Evolutionary conservation across 257 asterid species (phyloP).

Genomic region (Thymus mandschuricus): DNA sequence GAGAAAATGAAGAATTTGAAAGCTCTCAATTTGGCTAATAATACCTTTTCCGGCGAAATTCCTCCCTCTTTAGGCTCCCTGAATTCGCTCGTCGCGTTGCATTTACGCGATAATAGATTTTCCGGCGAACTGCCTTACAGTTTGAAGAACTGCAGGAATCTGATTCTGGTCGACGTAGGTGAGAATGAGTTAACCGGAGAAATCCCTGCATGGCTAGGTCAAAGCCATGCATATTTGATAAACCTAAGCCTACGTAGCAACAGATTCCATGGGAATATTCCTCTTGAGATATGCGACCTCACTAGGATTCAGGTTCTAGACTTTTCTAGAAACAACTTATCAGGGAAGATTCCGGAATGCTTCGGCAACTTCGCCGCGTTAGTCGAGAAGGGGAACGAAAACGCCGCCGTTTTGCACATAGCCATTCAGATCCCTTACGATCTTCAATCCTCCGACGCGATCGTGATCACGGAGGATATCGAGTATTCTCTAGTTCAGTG

Average conservation of each 20-base stretch:
- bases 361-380: slow-evolving; percentile 32
- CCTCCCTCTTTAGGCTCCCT: slow-evolving; percentile 30
- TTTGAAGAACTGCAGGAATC: not conserved
- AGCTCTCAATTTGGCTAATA: not conserved
- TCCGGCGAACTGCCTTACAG: slow-evolving; percentile 17
- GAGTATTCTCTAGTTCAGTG: slow-evolving; percentile 4
- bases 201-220: slow-evolving; percentile 26
- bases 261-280: slow-evolving; percentile 39
- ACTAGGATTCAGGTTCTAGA: slow-evolving; percentile 42
- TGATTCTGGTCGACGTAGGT: slow-evolving; percentile 2
- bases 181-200: slow-evolving; percentile 26
- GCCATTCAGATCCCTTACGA: not conserved
- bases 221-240: not conserved
- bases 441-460: not conserved
- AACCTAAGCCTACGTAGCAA: slow-evolving; percentile 35
- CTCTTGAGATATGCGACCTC: slow-evolving; percentile 40
- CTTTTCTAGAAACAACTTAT: slow-evolving; percentile 41
- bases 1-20: not conserved
- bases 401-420: no score
- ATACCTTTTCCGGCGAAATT: slow-evolving; percentile 28
- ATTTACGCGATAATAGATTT: not conserved
- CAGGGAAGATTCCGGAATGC: slow-evolving; percentile 42
- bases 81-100: not conserved
- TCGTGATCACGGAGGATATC: slow-evolving; percentile 1
- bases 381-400: not conserved